A percentile compares a stretch with the other conserved stretches of the same genome.
Evolutionary conservation across 2,329 filamentous ascomycete species (phyloP).

Genomic region (Colletotrichum tamarilloi): DNA sequence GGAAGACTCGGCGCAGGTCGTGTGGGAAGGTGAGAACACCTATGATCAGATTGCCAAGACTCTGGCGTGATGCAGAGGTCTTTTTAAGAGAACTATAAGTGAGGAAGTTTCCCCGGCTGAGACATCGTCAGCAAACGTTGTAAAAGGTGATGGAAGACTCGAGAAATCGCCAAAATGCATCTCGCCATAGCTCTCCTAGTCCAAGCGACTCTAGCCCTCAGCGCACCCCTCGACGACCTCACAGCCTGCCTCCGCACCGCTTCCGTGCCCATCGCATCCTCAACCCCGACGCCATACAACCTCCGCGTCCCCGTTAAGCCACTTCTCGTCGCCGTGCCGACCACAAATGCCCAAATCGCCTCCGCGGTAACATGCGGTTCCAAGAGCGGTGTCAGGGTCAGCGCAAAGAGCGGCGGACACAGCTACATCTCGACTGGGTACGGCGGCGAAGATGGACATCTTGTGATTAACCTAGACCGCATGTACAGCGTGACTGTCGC

Average conservation of each 20-base stretch:
- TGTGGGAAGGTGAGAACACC: background rate
- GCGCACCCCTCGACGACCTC: slow-evolving; percentile 3
- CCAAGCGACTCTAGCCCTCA: background rate
- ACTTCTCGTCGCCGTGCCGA: slow-evolving; percentile 55
- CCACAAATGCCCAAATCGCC: slow-evolving; percentile 54
- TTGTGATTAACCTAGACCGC: slow-evolving; percentile 59
- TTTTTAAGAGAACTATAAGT: background rate
- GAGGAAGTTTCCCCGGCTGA: background rate
- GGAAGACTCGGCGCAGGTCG: background rate
- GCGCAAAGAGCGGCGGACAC: slow-evolving; percentile 63
- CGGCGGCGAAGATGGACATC: slow-evolving; percentile 58
- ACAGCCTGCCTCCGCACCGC: slow-evolving; percentile 39
- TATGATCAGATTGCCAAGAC: background rate
- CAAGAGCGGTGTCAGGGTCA: slow-evolving; percentile 54
- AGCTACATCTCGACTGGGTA: slow-evolving; percentile 61
- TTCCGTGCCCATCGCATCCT: slow-evolving; percentile 38
- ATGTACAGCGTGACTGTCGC: slow-evolving; percentile 57
- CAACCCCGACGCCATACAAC: slow-evolving; percentile 42
- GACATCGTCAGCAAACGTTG: too few relatives aligned
- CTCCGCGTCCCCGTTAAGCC: slow-evolving; percentile 50
- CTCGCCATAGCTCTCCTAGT: background rate
- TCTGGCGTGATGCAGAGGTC: background rate
- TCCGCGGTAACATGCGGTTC: slow-evolving; percentile 58
- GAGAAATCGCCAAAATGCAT: background rate
- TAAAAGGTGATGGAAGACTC: background rate